A percentile compares a stretch with the other conserved stretches of the same genome.
Evolutionary conservation across 306 rosid species (phyloP).

Genomic region (Quillaja saponaria): DNA sequence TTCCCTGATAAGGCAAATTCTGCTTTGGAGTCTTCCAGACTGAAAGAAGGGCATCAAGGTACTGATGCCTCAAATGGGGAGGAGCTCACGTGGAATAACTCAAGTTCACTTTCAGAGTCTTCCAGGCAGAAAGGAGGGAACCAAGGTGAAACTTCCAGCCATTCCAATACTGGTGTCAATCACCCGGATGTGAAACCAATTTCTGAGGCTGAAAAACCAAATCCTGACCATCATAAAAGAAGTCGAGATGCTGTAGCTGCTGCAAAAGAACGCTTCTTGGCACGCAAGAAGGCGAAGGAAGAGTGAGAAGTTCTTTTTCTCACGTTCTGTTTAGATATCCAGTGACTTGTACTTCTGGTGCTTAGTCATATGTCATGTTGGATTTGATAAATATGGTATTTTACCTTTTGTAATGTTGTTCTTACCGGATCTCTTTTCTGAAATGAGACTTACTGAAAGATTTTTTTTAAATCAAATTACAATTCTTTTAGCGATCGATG

Average conservation of each 20-base stretch:
- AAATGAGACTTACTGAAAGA: too few relatives aligned
- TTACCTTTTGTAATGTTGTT: too few relatives aligned
- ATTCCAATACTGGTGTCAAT: conserved; percentile 25
- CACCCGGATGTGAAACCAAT: conserved; percentile 36
- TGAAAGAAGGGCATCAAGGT: conserved; percentile 32
- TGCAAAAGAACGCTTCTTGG: conserved; percentile 78
- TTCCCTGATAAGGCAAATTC: not conserved
- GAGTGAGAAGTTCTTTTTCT: conserved; percentile 31
- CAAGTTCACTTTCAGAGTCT: conserved; percentile 35
- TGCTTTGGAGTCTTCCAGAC: conserved; percentile 11
- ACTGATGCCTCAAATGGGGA: conserved; percentile 30
- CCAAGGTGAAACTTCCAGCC: conserved; percentile 37
- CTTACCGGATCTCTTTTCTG: too few relatives aligned
- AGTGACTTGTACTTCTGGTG: not conserved
- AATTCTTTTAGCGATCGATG: too few relatives aligned
- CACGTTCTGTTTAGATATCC: not conserved
- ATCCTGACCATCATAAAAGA: conserved; percentile 70
- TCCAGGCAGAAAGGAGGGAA: conserved; percentile 29
- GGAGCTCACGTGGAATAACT: conserved; percentile 26
- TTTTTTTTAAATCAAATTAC: too few relatives aligned
- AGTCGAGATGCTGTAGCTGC: conserved; percentile 66
- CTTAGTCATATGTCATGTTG: too few relatives aligned
- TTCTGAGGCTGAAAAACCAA: conserved; percentile 37
- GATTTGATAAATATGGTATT: too few relatives aligned
- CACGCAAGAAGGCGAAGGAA: conserved; percentile 68